Conservation (phyloP, 1,284 basidiomycete species). For the Golubevia pallescens region DNA sequence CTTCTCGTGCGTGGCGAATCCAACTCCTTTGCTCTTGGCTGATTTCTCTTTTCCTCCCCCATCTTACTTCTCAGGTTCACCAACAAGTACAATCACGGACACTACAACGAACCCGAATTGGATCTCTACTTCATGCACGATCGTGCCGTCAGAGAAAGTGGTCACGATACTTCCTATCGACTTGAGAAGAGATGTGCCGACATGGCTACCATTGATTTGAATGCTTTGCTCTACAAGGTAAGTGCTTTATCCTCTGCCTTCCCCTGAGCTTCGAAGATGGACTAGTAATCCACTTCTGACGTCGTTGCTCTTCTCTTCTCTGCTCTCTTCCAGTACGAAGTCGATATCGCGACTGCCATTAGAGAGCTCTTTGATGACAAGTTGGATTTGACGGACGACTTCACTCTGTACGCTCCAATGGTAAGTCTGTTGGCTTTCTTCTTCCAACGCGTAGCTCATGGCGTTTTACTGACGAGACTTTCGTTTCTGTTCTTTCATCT, state of each 20-base stretch:
- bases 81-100: constrained; percentile 68
- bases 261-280: constrained; percentile 14
- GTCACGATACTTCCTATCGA: constrained; percentile 96
- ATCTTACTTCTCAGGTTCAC: constrained; percentile 51
- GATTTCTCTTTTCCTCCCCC: neutral
- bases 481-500: constrained; percentile 1
- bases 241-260: constrained; percentile 5
- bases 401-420: constrained; percentile 65
- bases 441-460: neutral
- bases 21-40: neutral
- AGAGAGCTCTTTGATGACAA: constrained; percentile 90
- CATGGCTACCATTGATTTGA: constrained; percentile 92
- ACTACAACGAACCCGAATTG: constrained; percentile 82
- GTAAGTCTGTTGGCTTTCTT: neutral
- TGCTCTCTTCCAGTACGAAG: constrained; percentile 41
- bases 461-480: constrained; percentile 5
- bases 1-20: too few species aligned
- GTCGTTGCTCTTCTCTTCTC: neutral
- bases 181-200: constrained; percentile 92
- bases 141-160: constrained; percentile 79
- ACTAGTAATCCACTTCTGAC: constrained; percentile 73
- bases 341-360: constrained; percentile 72
- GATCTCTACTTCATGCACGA: constrained; percentile 99
- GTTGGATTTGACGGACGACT: constrained; percentile 88
- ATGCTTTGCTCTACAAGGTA: constrained; percentile 80